Conservation (phyloP, 352 stramenopile genomes). For the Phytophthora cajani region DNA sequence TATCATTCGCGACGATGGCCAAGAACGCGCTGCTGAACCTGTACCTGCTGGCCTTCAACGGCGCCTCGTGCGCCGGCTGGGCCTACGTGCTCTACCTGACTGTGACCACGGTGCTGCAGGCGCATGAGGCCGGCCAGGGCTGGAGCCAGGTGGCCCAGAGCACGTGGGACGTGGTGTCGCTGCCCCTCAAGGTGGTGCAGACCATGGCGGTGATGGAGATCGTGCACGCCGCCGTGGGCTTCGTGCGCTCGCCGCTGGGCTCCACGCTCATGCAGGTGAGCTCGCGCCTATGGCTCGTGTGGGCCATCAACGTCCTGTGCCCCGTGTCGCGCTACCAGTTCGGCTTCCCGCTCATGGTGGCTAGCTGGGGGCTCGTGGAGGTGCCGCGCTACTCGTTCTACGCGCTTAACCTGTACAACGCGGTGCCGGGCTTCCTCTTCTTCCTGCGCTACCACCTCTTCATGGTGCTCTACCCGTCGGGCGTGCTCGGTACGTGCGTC, state of each 20-base stretch:
- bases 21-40: constrained; percentile 74
- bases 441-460: constrained; percentile 99
- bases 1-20: constrained; percentile 52
- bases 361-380: constrained; percentile 89
- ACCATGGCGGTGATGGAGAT: constrained; percentile 96
- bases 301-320: constrained; percentile 93
- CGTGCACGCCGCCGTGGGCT: constrained; percentile 93
- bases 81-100: constrained; percentile 78
- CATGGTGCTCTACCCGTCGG: constrained; percentile 97
- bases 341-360: constrained; percentile 88
- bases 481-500: constrained; percentile 89
- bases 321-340: constrained; percentile 81
- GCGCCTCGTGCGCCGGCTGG: constrained; percentile 70
- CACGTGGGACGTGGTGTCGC: constrained; percentile 63
- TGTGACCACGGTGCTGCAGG: constrained; percentile 50
- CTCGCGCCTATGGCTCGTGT: constrained; percentile 93
- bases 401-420: constrained; percentile 93
- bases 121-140: constrained; percentile 58
- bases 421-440: constrained; percentile 95
- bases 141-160: constrained; percentile 51
- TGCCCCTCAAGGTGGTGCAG: constrained; percentile 90
- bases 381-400: constrained; percentile 99
- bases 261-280: constrained; percentile 94
- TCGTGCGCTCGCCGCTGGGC: constrained; percentile 95
- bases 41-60: constrained; percentile 83